phyloP scores from a whole-genome alignment of 768 basidiomycete genomes.

The Cyclocybe cylindracea region DNA sequence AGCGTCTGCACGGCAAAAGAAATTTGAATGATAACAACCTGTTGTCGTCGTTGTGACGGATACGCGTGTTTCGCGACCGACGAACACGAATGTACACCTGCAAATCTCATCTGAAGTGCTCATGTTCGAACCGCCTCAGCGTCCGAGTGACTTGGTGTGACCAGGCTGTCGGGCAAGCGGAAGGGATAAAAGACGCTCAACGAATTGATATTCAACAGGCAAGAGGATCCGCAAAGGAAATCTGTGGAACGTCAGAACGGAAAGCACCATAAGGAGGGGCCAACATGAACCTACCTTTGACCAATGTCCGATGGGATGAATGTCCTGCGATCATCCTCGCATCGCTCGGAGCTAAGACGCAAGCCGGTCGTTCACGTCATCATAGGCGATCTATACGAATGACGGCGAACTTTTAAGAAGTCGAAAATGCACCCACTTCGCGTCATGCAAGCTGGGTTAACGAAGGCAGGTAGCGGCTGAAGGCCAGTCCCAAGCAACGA shows the following conservation, averaged over 20 bases:
- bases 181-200: slow-evolving; percentile 20
- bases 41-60: slow-evolving; percentile 39
- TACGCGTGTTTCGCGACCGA: slow-evolving; percentile 45
- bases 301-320: slow-evolving; percentile 47
- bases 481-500: slow-evolving; percentile 22
- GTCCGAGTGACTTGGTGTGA: slow-evolving; percentile 30
- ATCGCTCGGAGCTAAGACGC: slow-evolving; percentile 23
- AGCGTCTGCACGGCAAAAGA: no score
- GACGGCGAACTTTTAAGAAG: neutral
- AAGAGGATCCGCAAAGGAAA: slow-evolving; percentile 52
- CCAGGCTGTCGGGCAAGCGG: slow-evolving; percentile 19
- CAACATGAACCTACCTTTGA: slow-evolving; percentile 34
- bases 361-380: slow-evolving; percentile 42
- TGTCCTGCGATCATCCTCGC: slow-evolving; percentile 36
- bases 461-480: slow-evolving; percentile 34
- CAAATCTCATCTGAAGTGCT: slow-evolving; percentile 36
- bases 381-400: slow-evolving; percentile 40
- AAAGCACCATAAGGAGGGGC: neutral
- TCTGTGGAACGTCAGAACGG: slow-evolving; percentile 14
- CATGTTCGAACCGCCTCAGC: slow-evolving; percentile 33
- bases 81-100: slow-evolving; percentile 39
- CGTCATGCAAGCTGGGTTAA: slow-evolving; percentile 31
- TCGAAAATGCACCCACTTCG: slow-evolving; percentile 33
- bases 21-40: slow-evolving; percentile 32
- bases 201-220: slow-evolving; percentile 44